These are phyloP conservation scores for Hortiboletus flavorubellus DNA, from an alignment of 768 basidiomycete species.

Conservation along the genomic window DNA sequence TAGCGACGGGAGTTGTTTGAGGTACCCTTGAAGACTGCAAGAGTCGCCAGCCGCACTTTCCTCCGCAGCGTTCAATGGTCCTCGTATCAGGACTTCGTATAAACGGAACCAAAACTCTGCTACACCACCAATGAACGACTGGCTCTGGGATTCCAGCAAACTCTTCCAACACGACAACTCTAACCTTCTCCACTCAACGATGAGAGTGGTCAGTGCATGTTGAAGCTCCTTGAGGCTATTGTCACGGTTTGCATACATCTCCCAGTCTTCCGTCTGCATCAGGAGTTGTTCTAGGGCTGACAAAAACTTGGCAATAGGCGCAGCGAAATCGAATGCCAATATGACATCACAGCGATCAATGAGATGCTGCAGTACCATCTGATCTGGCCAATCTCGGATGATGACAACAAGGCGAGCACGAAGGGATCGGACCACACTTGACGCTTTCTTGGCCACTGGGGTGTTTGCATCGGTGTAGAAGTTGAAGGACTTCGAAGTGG, in stretches of 20 bases:
- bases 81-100: slow-evolving; percentile 74
- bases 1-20: slow-evolving; percentile 60
- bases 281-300: slow-evolving; percentile 83
- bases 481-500: slow-evolving; percentile 42
- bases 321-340: slow-evolving; percentile 55
- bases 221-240: slow-evolving; percentile 74
- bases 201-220: slow-evolving; percentile 60
- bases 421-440: slow-evolving; percentile 49
- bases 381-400: slow-evolving; percentile 89
- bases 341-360: slow-evolving; percentile 65
- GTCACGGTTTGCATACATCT: slow-evolving; percentile 89
- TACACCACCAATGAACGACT: slow-evolving; percentile 38
- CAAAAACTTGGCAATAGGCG: slow-evolving; percentile 79
- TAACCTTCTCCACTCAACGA: slow-evolving; percentile 87
- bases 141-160: slow-evolving; percentile 70
- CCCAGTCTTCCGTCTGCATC: slow-evolving; percentile 91
- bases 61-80: slow-evolving; percentile 46
- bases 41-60: slow-evolving; percentile 34
- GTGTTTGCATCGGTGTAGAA: slow-evolving; percentile 85
- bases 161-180: slow-evolving; percentile 87
- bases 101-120: slow-evolving; percentile 91
- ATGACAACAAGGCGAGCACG: slow-evolving; percentile 51
- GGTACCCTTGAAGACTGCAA: slow-evolving; percentile 45
- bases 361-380: slow-evolving; percentile 93
- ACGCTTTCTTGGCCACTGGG: slow-evolving; percentile 61